phyloP scores from a whole-genome alignment of 2,329 filamentous ascomycete species.

The Microdochium bolleyi region DNA sequence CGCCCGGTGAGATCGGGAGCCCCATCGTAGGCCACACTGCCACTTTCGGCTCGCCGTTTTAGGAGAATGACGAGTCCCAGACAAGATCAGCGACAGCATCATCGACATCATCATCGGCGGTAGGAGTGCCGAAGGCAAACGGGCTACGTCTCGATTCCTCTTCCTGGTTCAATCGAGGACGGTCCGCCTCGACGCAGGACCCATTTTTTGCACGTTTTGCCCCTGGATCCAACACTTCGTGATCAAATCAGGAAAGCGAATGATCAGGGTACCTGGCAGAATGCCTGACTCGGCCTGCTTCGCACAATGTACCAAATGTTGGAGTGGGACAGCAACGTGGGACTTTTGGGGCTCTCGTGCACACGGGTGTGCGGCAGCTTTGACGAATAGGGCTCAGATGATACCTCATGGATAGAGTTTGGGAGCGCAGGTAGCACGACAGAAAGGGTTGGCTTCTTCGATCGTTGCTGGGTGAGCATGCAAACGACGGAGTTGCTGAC shows the following conservation, averaged over 20 bases:
- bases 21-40: slow-evolving; percentile 23
- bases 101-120: neutral
- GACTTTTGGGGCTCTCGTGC: too few relatives aligned
- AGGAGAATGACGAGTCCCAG: neutral
- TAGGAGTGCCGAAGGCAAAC: neutral
- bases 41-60: neutral
- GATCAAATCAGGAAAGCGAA: neutral
- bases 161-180: neutral
- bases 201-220: neutral
- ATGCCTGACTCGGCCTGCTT: too few relatives aligned
- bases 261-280: neutral
- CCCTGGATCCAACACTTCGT: neutral
- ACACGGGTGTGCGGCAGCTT: too few relatives aligned
- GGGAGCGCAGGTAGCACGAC: neutral
- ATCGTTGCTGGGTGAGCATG: neutral
- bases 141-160: neutral
- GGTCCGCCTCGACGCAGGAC: neutral
- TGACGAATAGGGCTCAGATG: neutral
- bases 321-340: too few relatives aligned
- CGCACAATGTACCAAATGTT: too few relatives aligned
- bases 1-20: slow-evolving; percentile 64
- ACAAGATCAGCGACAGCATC: neutral
- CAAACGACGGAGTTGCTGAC: neutral
- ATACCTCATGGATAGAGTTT: neutral
- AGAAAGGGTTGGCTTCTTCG: neutral